Conservation (phyloP, 768 basidiomycete species). For the Kwoniella botswanensis region DNA sequence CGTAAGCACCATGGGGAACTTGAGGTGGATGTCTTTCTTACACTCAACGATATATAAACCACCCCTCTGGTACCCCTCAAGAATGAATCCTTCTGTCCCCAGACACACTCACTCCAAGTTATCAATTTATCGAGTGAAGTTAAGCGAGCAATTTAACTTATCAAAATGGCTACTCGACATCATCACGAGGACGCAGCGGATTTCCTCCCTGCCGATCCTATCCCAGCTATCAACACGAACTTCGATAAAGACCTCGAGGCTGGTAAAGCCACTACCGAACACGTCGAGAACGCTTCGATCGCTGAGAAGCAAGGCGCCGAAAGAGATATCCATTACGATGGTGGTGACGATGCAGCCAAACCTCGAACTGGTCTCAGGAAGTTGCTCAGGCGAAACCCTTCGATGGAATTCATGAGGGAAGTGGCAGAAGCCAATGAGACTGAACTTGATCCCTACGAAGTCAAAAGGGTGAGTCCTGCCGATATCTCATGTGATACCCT, state of each 20-base stretch:
- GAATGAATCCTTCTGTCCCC: constrained; percentile 7
- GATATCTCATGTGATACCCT: background rate
- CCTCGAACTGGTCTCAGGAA: constrained; percentile 35
- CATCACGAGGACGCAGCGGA: constrained; percentile 26
- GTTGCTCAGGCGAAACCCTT: constrained; percentile 41
- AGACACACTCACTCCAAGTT: constrained; percentile 3
- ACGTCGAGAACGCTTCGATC: constrained; percentile 37
- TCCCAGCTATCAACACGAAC: background rate
- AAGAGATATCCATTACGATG: constrained; percentile 34
- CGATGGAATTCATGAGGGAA: constrained; percentile 39
- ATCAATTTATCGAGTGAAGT: constrained; percentile 4
- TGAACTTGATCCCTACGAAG: constrained; percentile 41
- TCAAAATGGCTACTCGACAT: constrained; percentile 1
- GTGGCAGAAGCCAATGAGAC: constrained; percentile 38
- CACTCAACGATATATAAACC: constrained; percentile 2
- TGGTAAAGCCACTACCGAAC: constrained; percentile 29
- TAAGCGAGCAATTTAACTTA: background rate
- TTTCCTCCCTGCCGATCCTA: constrained; percentile 25
- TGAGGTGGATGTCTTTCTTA: constrained; percentile 7
- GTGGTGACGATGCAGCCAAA: constrained; percentile 28
- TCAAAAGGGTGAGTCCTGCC: constrained; percentile 32
- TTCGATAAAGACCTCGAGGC: constrained; percentile 32
- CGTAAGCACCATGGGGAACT: background rate
- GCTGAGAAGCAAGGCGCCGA: constrained; percentile 18
- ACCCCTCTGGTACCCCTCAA: background rate